phyloP scores from a whole-genome alignment of 805 yeast species.

The Debaryomyces prosopidis region DNA sequence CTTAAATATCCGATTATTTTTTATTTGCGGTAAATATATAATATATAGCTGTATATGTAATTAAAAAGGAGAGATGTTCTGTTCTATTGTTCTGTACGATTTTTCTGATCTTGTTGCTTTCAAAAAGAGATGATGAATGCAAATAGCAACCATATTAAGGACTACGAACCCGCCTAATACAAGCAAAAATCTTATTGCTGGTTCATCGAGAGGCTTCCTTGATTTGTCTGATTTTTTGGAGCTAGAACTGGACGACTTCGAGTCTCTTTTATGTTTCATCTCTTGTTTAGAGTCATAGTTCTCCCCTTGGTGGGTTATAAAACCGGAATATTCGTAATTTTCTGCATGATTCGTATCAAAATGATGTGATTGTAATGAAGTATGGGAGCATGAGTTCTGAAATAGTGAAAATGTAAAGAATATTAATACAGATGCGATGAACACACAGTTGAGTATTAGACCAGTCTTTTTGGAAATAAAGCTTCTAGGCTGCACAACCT shows the following conservation, averaged over 20 bases:
- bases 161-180: slow-evolving; percentile 35
- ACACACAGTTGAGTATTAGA: too few species aligned
- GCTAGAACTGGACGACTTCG: not conserved
- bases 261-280: not conserved
- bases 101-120: slow-evolving; percentile 26
- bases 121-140: slow-evolving; percentile 38
- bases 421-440: too few species aligned
- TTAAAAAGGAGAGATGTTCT: slow-evolving; percentile 36
- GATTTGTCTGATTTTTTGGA: slow-evolving; percentile 1
- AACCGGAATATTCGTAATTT: too few species aligned
- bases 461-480: too few species aligned
- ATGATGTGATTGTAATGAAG: too few species aligned
- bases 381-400: too few species aligned
- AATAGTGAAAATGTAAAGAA: too few species aligned
- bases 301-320: not conserved
- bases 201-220: slow-evolving; percentile 12
- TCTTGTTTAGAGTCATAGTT: not conserved
- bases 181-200: slow-evolving; percentile 33
- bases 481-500: too few species aligned
- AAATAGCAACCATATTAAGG: slow-evolving; percentile 36
- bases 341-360: too few species aligned
- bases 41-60: not conserved
- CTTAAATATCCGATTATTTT: too few species aligned
- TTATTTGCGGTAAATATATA: too few species aligned
- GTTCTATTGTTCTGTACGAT: slow-evolving; percentile 36